A percentile compares a stretch with the other conserved stretches of the same genome.
Conservation (phyloP, 1,139 yeast species). For the Kluyveromyces marxianus region DNA sequence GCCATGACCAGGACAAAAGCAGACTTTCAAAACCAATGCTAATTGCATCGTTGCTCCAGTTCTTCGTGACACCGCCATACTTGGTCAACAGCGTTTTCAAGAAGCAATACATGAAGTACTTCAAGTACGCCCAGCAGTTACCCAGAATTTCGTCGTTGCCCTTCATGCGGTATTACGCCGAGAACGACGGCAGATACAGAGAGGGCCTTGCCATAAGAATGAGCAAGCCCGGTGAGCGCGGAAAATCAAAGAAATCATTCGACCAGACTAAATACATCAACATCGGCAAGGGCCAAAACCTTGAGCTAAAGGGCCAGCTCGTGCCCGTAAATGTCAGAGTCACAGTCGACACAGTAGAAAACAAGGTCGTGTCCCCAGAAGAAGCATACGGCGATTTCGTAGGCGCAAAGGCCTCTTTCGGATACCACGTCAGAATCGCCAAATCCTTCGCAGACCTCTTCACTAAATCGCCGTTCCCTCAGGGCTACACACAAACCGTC, state of each 20-base stretch:
- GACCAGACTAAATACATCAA: constrained; percentile 65
- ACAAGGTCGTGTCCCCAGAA: constrained; percentile 60
- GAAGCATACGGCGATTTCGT: constrained; percentile 57
- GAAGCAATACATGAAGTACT: constrained; percentile 37
- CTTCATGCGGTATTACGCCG: constrained; percentile 45
- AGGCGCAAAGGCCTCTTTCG: constrained; percentile 58
- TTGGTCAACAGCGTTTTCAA: constrained; percentile 58
- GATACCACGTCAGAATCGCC: constrained; percentile 69
- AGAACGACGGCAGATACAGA: constrained; percentile 33
- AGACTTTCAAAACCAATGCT: constrained; percentile 39
- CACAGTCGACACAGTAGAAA: constrained; percentile 60
- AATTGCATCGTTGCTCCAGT: constrained; percentile 69
- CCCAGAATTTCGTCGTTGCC: constrained; percentile 73
- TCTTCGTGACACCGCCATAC: constrained; percentile 81
- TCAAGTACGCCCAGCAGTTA: constrained; percentile 58
- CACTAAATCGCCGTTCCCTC: constrained; percentile 57
- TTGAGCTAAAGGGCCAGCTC: constrained; percentile 52
- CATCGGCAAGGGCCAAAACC: constrained; percentile 52
- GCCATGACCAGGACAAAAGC: constrained; percentile 5
- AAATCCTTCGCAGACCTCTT: constrained; percentile 55
- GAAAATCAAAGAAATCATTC: constrained; percentile 38
- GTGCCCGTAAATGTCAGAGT: constrained; percentile 77
- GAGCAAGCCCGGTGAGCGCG: constrained; percentile 34
- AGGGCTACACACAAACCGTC: constrained; percentile 64
- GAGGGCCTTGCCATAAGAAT: constrained; percentile 72